Evolutionary conservation across 495 filamentous ascomycete genomes (phyloP).

Genomic region (Xylaria bambusicola): DNA sequence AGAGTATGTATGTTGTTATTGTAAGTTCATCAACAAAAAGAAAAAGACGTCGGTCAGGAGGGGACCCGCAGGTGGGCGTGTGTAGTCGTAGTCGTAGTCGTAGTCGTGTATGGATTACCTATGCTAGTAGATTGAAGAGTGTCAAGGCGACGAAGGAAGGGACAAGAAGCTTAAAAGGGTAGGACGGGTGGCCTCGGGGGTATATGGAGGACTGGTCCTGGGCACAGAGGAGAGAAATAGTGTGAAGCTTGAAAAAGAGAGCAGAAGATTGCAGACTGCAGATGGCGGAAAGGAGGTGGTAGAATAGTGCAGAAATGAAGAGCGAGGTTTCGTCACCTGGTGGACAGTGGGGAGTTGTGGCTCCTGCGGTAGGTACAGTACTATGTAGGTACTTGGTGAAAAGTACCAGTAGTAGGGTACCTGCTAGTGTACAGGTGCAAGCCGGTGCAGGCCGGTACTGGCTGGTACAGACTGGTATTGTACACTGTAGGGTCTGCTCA

Average conservation of each 20-base stretch:
- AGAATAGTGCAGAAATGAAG: conserved; percentile 29
- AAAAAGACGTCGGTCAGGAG: conserved; percentile 25
- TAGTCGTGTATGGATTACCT: too few relatives aligned
- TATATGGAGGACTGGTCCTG: conserved; percentile 15
- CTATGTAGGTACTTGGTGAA: too few relatives aligned
- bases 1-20: conserved; percentile 7
- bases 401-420: neutral
- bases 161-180: conserved; percentile 11
- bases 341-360: conserved; percentile 23
- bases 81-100: too few relatives aligned
- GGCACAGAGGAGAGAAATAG: conserved; percentile 14
- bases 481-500: too few relatives aligned
- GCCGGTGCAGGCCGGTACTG: too few relatives aligned
- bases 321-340: conserved; percentile 21
- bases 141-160: conserved; percentile 23
- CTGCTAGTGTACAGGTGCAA: neutral
- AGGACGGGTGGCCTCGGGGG: conserved; percentile 12
- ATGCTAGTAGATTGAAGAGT: conserved; percentile 10
- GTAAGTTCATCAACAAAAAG: conserved; percentile 21
- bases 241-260: conserved; percentile 19
- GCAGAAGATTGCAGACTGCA: neutral
- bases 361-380: conserved; percentile 10
- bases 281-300: conserved; percentile 20
- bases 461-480: neutral
- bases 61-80: conserved; percentile 21